phyloP scores from a whole-genome alignment of 306 rosid genomes.

The Senna tora region DNA sequence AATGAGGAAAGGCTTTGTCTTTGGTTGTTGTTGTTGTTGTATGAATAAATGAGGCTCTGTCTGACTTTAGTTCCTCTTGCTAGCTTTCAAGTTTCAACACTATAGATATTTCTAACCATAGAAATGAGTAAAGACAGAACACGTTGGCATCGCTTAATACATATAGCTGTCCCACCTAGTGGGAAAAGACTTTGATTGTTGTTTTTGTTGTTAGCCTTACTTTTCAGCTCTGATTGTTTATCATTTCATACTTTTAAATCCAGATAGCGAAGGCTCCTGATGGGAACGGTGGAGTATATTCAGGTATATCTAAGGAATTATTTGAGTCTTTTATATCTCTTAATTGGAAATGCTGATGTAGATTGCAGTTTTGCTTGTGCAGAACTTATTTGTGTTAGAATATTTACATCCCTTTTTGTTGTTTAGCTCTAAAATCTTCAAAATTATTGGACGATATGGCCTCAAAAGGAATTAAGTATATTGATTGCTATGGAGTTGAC shows the following conservation, averaged over 20 bases:
- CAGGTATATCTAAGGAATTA: conserved; percentile 55
- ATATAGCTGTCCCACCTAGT: no score
- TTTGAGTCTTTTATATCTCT: neutral
- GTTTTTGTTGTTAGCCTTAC: conserved; percentile 25
- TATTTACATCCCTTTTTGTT: conserved; percentile 12
- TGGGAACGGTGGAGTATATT: conserved; percentile 94
- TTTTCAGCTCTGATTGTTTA: conserved; percentile 31
- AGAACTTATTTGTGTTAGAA: conserved; percentile 7
- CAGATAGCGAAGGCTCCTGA: conserved; percentile 96
- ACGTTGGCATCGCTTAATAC: no score
- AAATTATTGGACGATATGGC: conserved; percentile 91
- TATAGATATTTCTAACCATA: conserved; percentile 33
- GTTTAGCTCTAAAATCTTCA: conserved; percentile 77
- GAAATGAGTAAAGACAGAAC: no score
- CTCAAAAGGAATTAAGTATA: conserved; percentile 74
- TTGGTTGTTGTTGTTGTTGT: no score
- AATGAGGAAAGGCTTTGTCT: no score
- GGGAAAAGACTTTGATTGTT: no score
- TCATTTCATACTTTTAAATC: conserved; percentile 47
- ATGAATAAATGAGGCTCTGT: conserved; percentile 2
- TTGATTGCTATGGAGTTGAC: conserved; percentile 97
- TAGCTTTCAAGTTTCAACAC: conserved; percentile 2
- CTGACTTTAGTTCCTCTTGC: no score
- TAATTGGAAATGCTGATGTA: conserved; percentile 15
- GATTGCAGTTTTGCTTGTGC: conserved; percentile 28